phyloP scores from a whole-genome alignment of 2,329 filamentous ascomycete species.

The Apiospora aurea region DNA sequence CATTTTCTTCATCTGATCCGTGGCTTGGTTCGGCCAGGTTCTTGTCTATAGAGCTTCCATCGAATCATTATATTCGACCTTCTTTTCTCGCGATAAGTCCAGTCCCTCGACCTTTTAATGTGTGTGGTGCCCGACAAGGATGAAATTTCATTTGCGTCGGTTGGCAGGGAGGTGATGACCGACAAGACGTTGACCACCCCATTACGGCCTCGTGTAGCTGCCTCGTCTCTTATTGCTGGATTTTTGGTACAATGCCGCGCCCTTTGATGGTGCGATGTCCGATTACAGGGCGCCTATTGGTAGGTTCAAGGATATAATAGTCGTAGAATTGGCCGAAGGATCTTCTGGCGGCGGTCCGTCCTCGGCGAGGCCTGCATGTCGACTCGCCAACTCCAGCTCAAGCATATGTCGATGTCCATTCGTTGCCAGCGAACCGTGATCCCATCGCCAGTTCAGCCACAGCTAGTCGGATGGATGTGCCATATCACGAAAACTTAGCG shows the following conservation, averaged over 20 bases:
- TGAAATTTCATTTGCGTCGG: background rate
- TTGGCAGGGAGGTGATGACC: background rate
- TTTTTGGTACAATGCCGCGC: background rate
- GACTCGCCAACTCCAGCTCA: background rate
- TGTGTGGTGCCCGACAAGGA: background rate
- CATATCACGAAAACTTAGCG: too few relatives aligned
- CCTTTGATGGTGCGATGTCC: background rate
- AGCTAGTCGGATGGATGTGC: too few relatives aligned
- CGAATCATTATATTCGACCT: background rate
- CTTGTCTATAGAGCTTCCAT: constrained; percentile 16
- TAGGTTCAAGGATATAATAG: too few relatives aligned
- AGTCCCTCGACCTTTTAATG: background rate
- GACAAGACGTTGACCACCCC: too few relatives aligned
- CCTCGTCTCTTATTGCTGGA: too few relatives aligned
- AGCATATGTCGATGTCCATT: background rate
- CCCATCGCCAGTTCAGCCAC: too few relatives aligned
- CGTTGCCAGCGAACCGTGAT: background rate
- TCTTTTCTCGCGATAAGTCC: background rate
- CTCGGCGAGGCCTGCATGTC: background rate
- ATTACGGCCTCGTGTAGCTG: too few relatives aligned
- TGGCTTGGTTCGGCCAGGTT: constrained; percentile 14
- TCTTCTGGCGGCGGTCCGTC: background rate
- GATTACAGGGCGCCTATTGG: background rate
- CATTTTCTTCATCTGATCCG: constrained; percentile 19
- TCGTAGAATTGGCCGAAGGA: too few relatives aligned